These are phyloP conservation scores for Cyclocybe aegerita DNA, from an alignment of 768 basidiomycete species.

Conservation along the genomic window DNA sequence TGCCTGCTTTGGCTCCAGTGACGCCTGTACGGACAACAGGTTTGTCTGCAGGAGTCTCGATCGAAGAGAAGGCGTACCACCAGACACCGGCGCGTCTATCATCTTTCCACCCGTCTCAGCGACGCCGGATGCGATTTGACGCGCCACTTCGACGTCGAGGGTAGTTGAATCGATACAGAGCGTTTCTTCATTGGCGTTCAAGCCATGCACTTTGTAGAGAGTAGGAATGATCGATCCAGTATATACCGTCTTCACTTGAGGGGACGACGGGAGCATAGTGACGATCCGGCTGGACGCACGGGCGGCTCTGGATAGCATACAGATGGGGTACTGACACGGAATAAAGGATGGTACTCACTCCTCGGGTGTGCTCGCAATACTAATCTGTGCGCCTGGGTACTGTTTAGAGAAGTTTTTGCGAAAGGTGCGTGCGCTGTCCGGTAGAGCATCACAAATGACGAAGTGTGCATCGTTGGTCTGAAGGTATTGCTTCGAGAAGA, in stretches of 20 bases:
- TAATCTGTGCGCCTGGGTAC: constrained; percentile 60
- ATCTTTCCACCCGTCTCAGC: constrained; percentile 61
- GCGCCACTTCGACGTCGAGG: constrained; percentile 76
- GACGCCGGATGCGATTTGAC: constrained; percentile 58
- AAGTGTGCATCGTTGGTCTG: constrained; percentile 55
- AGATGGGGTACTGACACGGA: neutral
- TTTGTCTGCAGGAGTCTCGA: neutral
- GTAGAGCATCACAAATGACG: constrained; percentile 76
- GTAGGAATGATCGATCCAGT: constrained; percentile 64
- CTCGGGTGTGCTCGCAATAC: constrained; percentile 62
- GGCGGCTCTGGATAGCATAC: constrained; percentile 49
- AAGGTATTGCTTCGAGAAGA: constrained; percentile 74
- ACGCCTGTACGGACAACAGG: constrained; percentile 51
- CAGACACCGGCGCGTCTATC: constrained; percentile 94
- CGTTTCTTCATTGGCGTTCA: constrained; percentile 37
- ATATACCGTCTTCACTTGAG: constrained; percentile 83
- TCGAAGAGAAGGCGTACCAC: constrained; percentile 53
- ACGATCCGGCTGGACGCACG: constrained; percentile 64
- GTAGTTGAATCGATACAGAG: constrained; percentile 92
- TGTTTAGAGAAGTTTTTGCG: constrained; percentile 49
- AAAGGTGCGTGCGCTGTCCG: constrained; percentile 58
- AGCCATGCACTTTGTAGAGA: constrained; percentile 45
- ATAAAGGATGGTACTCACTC: constrained; percentile 50
- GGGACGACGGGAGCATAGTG: constrained; percentile 92
- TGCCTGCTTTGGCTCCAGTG: constrained; percentile 82